Percentiles rank a stretch among this genome's conserved stretches.
Conservation (phyloP, 2,329 filamentous ascomycete species). For the Xylaria sp. region DNA sequence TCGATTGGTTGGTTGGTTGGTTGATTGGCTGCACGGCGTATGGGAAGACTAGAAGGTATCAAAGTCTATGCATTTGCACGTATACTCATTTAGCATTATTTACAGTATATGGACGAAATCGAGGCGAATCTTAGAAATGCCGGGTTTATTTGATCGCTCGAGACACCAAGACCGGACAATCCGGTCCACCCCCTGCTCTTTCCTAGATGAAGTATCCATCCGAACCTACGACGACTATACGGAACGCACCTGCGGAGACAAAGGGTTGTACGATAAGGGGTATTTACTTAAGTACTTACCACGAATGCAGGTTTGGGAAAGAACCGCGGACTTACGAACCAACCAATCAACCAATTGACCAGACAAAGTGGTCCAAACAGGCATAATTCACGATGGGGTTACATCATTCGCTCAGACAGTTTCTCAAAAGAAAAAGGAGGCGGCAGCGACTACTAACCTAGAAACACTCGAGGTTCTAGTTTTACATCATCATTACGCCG, state of each 20-base stretch:
- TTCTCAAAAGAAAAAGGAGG: neutral
- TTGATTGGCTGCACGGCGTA: conserved; percentile 35
- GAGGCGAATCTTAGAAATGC: conserved; percentile 52
- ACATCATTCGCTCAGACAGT: conserved; percentile 22
- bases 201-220: neutral
- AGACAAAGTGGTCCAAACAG: conserved; percentile 17
- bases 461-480: neutral
- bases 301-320: conserved; percentile 6
- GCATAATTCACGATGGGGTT: conserved; percentile 18
- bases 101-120: conserved; percentile 51
- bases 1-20: conserved; percentile 33
- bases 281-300: too few relatives aligned
- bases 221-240: conserved; percentile 8
- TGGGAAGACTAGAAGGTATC: conserved; percentile 37
- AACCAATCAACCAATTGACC: conserved; percentile 2
- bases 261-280: neutral
- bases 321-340: neutral
- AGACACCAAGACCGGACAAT: conserved; percentile 6
- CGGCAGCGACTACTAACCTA: conserved; percentile 14
- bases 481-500: conserved; percentile 26
- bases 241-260: neutral
- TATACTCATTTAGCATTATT: conserved; percentile 46
- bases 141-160: conserved; percentile 53
- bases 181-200: conserved; percentile 1
- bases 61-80: conserved; percentile 42